Base-by-base conservation (phyloP, 805 yeast species). In the Kluyveromyces nonfermentans region DNA sequence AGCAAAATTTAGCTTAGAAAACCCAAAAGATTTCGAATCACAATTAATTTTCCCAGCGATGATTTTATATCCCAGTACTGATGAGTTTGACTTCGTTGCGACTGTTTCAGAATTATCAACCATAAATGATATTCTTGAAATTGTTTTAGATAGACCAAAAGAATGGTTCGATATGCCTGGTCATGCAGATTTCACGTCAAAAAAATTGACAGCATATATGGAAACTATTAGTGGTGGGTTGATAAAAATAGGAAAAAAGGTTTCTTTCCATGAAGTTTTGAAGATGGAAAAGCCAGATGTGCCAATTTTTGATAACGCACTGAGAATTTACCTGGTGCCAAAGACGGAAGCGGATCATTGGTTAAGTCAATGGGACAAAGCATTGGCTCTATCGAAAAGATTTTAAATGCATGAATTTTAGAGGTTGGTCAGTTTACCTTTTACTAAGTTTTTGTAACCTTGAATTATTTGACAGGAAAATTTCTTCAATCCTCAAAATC, bases 221-320 rank as follows among this genome's bases (percentile, higher is more conserved):
- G 97, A 86, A 60, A 86, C 96, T 0, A 71, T 66, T 28, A 56
- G 78, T 2, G 96, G 96, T 41, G 97, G 97, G 0, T 70, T 90
- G 47, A 80, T 87, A 37, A 87, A 86, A 62, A 77, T 83, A 4
- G 96, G 96, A 21, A 85, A 82, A 60, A 86, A 84, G 50, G 74
- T 79, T 18, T 68, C 84, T 1, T 59, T 90, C 18, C 74, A 77
- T 53, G 74, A 75, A 41, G 83, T 81, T 0, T 69, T 90, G 49
- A 72, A 77, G 66, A 72, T 77, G 40, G 76, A 73, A 32, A 64
- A 64, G 7, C 85, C 94, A 14, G 70, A 70, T 19, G 78, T 86
- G 7, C 95, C 96, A 2, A 61, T 89, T 35, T 80, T 89, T 48
- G 96, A 89, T 54, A 72, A 75, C 47, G 71, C 82, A 33, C 70